A percentile compares a stretch with the other conserved stretches of the same genome.
Conservation (phyloP, 73 alveolate species). For the Effrenium voratum region DNA sequence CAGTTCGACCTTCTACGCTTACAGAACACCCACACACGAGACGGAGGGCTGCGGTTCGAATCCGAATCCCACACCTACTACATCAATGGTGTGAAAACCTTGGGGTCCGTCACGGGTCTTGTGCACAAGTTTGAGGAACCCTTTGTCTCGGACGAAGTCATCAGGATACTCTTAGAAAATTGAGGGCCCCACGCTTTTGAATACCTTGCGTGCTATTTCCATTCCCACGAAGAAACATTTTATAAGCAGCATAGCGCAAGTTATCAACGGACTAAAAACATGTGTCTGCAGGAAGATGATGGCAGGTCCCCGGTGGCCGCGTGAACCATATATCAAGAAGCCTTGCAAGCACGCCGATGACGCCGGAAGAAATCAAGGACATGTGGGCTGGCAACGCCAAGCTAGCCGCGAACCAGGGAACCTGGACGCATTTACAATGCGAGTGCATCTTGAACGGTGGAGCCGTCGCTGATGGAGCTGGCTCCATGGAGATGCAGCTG, state of each 20-base stretch:
- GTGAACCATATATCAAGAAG: background rate
- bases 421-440: conserved; percentile 30
- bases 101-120: background rate
- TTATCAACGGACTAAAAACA: background rate
- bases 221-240: too few relatives aligned
- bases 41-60: background rate
- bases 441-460: conserved; percentile 21
- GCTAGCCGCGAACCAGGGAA: conserved; percentile 40
- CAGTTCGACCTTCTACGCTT: background rate
- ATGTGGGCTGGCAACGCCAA: conserved; percentile 13
- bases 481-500: conserved; percentile 17
- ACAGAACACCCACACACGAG: background rate
- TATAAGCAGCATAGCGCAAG: background rate
- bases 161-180: background rate
- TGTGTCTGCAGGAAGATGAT: background rate
- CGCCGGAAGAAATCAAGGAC: conserved; percentile 1
- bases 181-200: background rate
- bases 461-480: background rate
- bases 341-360: background rate
- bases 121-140: background rate
- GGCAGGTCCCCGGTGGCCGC: background rate
- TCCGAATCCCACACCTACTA: background rate
- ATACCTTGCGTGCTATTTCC: background rate
- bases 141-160: conserved; percentile 27
- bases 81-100: background rate